Evolutionary conservation across 768 basidiomycete species (phyloP), one percentile per base, ranked within the genome.

Genomic region (Kwoniella dendrophila): DNA sequence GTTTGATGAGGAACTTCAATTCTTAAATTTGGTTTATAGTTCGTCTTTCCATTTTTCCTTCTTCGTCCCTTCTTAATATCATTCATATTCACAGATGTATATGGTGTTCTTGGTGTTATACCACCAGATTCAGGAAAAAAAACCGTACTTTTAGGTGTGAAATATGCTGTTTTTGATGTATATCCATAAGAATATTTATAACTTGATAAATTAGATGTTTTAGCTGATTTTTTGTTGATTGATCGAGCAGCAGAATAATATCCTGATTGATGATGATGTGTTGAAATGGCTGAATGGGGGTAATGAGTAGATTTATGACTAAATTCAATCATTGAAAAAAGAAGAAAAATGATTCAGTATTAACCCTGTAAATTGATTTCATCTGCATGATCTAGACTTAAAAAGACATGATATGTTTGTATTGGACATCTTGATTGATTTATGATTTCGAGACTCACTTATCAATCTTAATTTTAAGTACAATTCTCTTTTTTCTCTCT

Each of bases 401-500:
- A n/a, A n/a, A n/a, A n/a, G n/a, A n/a, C n/a, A n/a, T n/a, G n/a
- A n/a, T n/a, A n/a, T n/a, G n/a, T n/a, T n/a, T n/a, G n/a, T 36
- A 36, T 36, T 36, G 16, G 7, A 7, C 16, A 36, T 36, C 16
- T 36, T 36, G 34, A 36, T 36, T 36, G 16, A 36, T 36, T 36
- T 8, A 36, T 36, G 7, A 36, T 8, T 36, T 8, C 16, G 16
- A 8, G 16, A 38, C 63, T 56, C 53, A 62, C 61, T 57, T 57
- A 30, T 71, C 66, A 16, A 52, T 30, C 12, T 50, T 57, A 52
- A 71, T 59, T 24, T 47, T 63, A n/a, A 71, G 43, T 30, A 60
- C 64, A 6, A 58, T 30, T 5, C 30, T 45, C 50, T 62, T 47
- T 43, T 64, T 71, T 59, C 59, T 64, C 32, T 63, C 69, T 24